A percentile compares a stretch with the other conserved stretches of the same genome.
Conservation (phyloP, 176 grass and related monocot species). For the Zea mays region Zm-B73-REFERENCE-NAM-5.0 NC_050098.1:200401501-200402000, state of each 20-base stretch:
- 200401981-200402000: conserved; percentile 14
- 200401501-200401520: conserved; percentile 57
- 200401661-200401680: conserved; percentile 49
- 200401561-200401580: conserved; percentile 56
- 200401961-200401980: not conserved
- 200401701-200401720: conserved; percentile 39
- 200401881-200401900: not conserved
- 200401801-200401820: conserved; percentile 55
- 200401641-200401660: not conserved
- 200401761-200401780: conserved; percentile 44
- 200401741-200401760: conserved; percentile 37
- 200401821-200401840: conserved; percentile 36
- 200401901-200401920: not conserved
- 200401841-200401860: not conserved
- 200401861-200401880: not conserved
- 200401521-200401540: conserved; percentile 47
- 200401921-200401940: too few relatives aligned
- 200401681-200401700: conserved; percentile 66
- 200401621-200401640: conserved; percentile 58
- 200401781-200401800: conserved; percentile 42
- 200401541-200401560: conserved; percentile 58
- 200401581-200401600: conserved; percentile 62
- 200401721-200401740: conserved; percentile 17
- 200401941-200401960: not conserved
- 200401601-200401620: conserved; percentile 36